Percentiles rank a stretch among this genome's conserved stretches.
Evolutionary conservation across 768 basidiomycete species (phyloP).

Genomic region (Pulveroboletus sp.): DNA sequence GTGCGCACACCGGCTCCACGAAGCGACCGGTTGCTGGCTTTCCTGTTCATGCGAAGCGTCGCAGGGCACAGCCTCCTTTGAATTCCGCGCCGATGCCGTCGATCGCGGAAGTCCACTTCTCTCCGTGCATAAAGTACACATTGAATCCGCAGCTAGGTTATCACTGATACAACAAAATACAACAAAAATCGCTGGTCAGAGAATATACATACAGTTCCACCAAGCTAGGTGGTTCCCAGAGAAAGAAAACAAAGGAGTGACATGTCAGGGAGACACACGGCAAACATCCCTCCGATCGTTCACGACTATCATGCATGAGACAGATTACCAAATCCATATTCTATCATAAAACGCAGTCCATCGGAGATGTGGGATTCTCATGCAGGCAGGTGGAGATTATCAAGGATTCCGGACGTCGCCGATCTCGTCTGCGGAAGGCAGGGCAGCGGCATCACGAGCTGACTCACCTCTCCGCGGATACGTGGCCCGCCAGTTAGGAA

Average conservation of each 20-base stretch:
- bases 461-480: slow-evolving; percentile 23
- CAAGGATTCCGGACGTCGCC: slow-evolving; percentile 1
- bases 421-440: slow-evolving; percentile 4
- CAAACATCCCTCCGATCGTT: slow-evolving; percentile 5
- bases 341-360: slow-evolving; percentile 15
- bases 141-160: slow-evolving; percentile 1
- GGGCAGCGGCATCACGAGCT: slow-evolving; percentile 10
- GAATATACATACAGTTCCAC: slow-evolving; percentile 9
- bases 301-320: slow-evolving; percentile 6
- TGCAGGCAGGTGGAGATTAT: background rate
- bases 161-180: slow-evolving; percentile 13
- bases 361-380: slow-evolving; percentile 12
- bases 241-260: slow-evolving; percentile 11
- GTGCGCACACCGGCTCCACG: too few species aligned
- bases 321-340: slow-evolving; percentile 18
- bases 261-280: slow-evolving; percentile 1
- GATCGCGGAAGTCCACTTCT: too few species aligned
- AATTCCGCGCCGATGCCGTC: slow-evolving; percentile 2
- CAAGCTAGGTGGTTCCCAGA: slow-evolving; percentile 8
- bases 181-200: slow-evolving; percentile 6
- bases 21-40: too few species aligned
- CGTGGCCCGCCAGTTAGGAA: slow-evolving; percentile 1
- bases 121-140: too few species aligned
- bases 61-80: background rate
- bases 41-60: too few species aligned